phyloP scores from a whole-genome alignment of 2,329 filamentous ascomycete species.

The Talaromyces sp. region DNA sequence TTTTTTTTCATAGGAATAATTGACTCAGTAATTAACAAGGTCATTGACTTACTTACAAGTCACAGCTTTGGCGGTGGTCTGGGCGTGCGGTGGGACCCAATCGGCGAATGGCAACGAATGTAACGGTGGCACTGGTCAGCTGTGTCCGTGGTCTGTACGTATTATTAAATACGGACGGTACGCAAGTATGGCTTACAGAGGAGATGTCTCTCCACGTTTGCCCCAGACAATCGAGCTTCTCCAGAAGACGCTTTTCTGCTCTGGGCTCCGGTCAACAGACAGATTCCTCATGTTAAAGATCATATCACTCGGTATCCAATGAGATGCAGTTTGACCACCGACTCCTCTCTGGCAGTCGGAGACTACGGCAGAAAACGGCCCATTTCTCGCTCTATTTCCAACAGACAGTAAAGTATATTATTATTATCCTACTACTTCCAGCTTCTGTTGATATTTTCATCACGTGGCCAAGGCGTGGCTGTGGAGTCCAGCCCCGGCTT shows the following conservation, averaged over 20 bases:
- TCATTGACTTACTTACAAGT: too few relatives aligned
- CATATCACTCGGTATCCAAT: neutral
- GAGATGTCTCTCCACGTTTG: neutral
- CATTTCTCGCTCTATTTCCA: too few relatives aligned
- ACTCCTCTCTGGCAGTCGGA: neutral
- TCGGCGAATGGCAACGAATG: neutral
- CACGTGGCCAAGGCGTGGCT: too few relatives aligned
- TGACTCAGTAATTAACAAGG: neutral
- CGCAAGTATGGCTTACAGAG: too few relatives aligned
- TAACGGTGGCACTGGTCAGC: neutral
- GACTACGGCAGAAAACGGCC: neutral
- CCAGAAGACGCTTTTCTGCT: neutral
- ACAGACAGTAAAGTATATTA: too few relatives aligned
- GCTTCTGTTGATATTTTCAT: too few relatives aligned
- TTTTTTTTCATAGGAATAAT: neutral
- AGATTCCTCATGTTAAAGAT: neutral
- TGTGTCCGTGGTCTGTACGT: neutral
- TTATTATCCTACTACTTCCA: too few relatives aligned
- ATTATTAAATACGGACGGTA: neutral
- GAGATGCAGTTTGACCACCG: neutral
- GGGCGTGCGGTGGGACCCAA: neutral
- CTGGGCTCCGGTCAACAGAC: neutral
- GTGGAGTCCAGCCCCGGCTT: too few relatives aligned
- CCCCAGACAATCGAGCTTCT: neutral
- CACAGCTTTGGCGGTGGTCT: neutral